Conservation (phyloP, 2,329 filamentous ascomycete genomes). For the Diaporthe vaccinii region DNA sequence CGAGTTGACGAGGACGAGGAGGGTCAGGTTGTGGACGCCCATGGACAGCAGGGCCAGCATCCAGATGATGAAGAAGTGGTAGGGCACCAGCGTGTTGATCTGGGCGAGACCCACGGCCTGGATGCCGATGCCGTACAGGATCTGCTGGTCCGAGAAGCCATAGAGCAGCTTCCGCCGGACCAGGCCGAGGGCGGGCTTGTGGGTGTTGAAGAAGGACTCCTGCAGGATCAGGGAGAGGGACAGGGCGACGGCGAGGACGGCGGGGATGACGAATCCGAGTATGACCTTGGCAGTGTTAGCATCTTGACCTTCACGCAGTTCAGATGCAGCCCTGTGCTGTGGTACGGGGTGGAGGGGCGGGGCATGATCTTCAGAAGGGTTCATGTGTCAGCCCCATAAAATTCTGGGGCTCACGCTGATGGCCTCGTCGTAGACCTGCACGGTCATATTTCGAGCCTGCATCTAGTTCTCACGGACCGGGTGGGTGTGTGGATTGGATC, state of each 20-base stretch:
- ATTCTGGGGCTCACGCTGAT: neutral
- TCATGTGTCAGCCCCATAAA: neutral
- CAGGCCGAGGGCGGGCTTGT: conserved; percentile 35
- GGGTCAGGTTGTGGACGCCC: conserved; percentile 74
- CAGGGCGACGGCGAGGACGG: conserved; percentile 33
- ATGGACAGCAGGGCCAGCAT: conserved; percentile 75
- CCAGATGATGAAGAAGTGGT: conserved; percentile 79
- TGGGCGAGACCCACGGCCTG: conserved; percentile 74
- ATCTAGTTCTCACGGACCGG: neutral
- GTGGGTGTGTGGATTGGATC: neutral
- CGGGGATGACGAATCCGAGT: conserved; percentile 40
- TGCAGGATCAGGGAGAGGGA: conserved; percentile 40
- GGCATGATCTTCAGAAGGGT: neutral
- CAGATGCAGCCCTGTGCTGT: neutral
- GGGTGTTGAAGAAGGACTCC: conserved; percentile 36
- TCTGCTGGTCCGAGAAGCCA: conserved; percentile 77
- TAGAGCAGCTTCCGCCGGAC: conserved; percentile 72
- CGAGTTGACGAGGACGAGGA: conserved; percentile 75
- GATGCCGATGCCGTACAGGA: conserved; percentile 77
- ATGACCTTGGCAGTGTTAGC: conserved; percentile 36
- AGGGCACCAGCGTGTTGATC: conserved; percentile 70
- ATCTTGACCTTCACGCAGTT: neutral
- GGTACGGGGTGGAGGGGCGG: neutral
- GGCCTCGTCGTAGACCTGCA: neutral
- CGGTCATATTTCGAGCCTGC: neutral